phyloP scores from a whole-genome alignment of 2,329 filamentous ascomycete species.

The Blastomyces silverae region DNA sequence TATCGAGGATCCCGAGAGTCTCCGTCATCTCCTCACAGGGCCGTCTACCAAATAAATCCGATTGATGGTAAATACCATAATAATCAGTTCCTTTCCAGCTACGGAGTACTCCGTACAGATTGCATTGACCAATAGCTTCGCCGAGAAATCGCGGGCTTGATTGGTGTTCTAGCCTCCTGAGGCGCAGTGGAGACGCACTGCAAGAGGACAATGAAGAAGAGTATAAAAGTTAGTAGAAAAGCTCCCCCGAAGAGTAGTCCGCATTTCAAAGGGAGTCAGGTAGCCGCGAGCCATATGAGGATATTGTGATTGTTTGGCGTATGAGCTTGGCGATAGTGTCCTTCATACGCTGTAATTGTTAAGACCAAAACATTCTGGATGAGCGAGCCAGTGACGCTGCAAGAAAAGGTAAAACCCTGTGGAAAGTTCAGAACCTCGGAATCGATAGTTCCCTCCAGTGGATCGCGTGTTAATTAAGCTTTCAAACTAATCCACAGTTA shows the following conservation, averaged over 20 bases:
- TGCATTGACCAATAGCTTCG: background rate
- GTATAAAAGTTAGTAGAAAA: background rate
- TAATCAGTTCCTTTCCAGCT: background rate
- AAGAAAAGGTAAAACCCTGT: background rate
- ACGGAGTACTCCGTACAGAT: too few relatives aligned
- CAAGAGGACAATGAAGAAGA: background rate
- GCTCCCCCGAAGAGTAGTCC: background rate
- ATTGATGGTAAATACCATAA: background rate
- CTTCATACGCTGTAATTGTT: background rate
- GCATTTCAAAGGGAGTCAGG: background rate
- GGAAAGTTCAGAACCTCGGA: background rate
- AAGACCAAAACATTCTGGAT: background rate
- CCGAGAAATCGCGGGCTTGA: background rate
- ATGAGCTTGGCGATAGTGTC: background rate
- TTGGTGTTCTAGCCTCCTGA: background rate
- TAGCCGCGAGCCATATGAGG: background rate
- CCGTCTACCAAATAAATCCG: background rate
- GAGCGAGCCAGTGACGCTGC: background rate
- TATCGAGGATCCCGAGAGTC: background rate
- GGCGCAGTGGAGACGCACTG: background rate
- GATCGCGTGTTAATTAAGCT: background rate
- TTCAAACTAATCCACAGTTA: background rate
- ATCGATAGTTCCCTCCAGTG: background rate
- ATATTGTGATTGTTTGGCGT: background rate
- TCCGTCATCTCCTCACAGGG: background rate